Evolutionary conservation across 2,329 filamentous ascomycete species (phyloP), one percentile per base, ranked within the genome.

Genomic region (Fusarium sublunatum): DNA sequence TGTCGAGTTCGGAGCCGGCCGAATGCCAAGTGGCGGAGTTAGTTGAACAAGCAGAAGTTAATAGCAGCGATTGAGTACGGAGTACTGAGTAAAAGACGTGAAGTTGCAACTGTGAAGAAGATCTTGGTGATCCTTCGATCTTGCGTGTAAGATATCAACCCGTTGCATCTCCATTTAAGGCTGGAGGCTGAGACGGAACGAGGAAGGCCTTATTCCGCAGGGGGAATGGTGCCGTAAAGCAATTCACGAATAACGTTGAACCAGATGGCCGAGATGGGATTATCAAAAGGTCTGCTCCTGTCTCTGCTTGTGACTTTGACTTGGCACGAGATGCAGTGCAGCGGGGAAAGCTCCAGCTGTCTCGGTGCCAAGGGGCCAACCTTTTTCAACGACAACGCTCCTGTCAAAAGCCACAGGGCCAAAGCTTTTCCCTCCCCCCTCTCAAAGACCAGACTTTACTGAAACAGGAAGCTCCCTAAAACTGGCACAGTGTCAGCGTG

Each of bases 111-210:
- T 25, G 19, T 41, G 19, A 13, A 24, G 19, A 10, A 22, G 13
- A n/a, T 19, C 40, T 29, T 22, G 25, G 26, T 43, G 11, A 47
- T 52, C 22, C 51, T 31, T 46, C 39, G 50, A 67, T 70, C 61
- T 69, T 43, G 58, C 40, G 40, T 61, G 60, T 60, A 59, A 63
- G 57, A 68, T 59, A 43, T 54, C 42, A 50, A 60, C 53, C 58
- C 67, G 58, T 65, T 61, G 48, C 62, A 66, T 65, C 62, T 65
- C 65, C 67, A 70, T 70, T 70, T 70, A 67, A 65, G 68, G 69
- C 69, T 71, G 62, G 63, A 64, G 56, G 48, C 64, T 50, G 53
- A 64, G 58, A 70, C 65, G 50, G 69, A 70, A 61, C 57, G 35
- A 70, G 61, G 58, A 68, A 61, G 61, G 69, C 61, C 70, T 69